A percentile compares a stretch with the other conserved stretches of the same genome.
phyloP scores from a whole-genome alignment of 179 eudicot species.

The Monotropa hypopitys region DNA sequence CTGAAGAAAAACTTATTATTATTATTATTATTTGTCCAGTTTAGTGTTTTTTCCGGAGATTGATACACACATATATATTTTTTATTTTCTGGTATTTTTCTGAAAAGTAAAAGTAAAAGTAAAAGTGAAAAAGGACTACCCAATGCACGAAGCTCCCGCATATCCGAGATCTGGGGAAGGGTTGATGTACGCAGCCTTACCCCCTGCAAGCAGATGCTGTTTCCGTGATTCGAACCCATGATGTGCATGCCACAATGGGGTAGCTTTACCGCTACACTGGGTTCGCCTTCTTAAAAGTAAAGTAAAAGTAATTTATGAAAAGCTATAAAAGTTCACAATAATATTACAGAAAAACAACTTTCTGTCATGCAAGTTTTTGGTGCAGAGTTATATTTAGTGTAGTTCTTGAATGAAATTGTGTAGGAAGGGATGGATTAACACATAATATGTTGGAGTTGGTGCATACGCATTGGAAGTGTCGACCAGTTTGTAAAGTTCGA shows the following conservation, averaged over 20 bases:
- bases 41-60: background rate
- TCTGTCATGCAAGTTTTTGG: background rate
- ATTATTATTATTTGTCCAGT: background rate
- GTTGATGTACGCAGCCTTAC: no score
- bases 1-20: background rate
- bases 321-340: background rate
- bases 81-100: background rate
- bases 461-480: conserved; percentile 83
- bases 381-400: background rate
- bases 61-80: background rate
- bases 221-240: no score
- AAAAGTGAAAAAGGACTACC: no score
- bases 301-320: background rate
- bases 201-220: no score
- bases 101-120: no score
- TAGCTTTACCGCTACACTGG: no score
- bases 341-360: background rate
- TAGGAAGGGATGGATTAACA: conserved; percentile 91
- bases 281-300: no score
- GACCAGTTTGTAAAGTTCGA: conserved; percentile 76
- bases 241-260: no score
- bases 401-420: conserved; percentile 12
- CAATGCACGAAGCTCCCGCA: no score
- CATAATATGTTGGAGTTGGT: conserved; percentile 92
- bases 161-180: no score